A percentile compares a stretch with the other conserved stretches of the same genome.
phyloP scores from a whole-genome alignment of 2,329 filamentous ascomycete species.

The Erysiphe pulchra region DNA sequence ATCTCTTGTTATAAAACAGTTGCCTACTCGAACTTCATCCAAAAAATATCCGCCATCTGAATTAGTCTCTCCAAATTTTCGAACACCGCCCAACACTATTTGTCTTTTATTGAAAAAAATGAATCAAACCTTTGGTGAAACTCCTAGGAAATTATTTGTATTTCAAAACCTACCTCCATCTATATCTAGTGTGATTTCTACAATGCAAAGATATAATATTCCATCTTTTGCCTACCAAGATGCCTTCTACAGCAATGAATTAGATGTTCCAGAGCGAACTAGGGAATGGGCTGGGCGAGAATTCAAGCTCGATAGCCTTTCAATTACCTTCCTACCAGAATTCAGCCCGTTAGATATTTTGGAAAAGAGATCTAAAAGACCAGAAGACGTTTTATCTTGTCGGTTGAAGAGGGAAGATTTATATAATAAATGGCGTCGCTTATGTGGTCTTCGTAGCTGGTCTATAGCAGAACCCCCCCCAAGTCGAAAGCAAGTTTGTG shows the following conservation, averaged over 20 bases:
- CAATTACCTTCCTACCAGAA: constrained; percentile 51
- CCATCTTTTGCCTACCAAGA: constrained; percentile 59
- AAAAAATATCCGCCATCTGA: background rate
- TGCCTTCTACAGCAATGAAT: constrained; percentile 62
- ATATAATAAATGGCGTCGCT: constrained; percentile 25
- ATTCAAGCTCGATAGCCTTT: constrained; percentile 51
- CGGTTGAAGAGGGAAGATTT: constrained; percentile 19
- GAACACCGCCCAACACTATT: background rate
- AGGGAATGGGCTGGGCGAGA: constrained; percentile 75
- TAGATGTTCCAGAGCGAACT: constrained; percentile 50
- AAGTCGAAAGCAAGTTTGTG: constrained; percentile 36
- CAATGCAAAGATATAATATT: constrained; percentile 28
- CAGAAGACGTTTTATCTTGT: constrained; percentile 21
- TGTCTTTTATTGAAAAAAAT: constrained; percentile 4
- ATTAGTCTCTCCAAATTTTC: background rate
- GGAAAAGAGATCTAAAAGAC: constrained; percentile 26
- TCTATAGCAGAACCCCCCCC: constrained; percentile 51
- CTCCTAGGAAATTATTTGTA: constrained; percentile 12
- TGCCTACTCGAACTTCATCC: background rate
- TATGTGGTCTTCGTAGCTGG: constrained; percentile 46
- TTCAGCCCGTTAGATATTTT: constrained; percentile 40
- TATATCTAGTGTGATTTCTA: constrained; percentile 22
- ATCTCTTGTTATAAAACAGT: constrained; percentile 13
- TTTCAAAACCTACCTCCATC: constrained; percentile 16
- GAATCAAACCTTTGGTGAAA: constrained; percentile 1